phyloP scores from a whole-genome alignment of 2,329 filamentous ascomycete species.

The Colletotrichum paranaense region DNA sequence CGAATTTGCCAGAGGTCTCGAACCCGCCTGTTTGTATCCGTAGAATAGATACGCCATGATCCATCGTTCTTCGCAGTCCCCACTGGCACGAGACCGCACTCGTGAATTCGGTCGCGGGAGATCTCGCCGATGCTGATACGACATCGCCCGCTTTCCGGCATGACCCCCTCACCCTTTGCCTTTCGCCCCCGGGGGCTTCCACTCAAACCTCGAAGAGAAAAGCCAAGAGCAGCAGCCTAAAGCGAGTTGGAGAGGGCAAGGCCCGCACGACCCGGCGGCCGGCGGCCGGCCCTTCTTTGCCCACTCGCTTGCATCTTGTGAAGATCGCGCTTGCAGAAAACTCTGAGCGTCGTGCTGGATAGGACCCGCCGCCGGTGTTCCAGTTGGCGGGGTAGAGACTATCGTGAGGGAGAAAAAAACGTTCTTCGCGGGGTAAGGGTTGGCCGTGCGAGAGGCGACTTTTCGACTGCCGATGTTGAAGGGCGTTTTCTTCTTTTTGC shows the following conservation, averaged over 20 bases:
- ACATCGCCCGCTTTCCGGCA: slow-evolving; percentile 21
- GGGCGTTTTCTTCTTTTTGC: background rate
- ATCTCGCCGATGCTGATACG: slow-evolving; percentile 26
- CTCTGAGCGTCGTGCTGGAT: slow-evolving; percentile 2
- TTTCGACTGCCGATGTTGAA: background rate
- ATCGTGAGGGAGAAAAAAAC: background rate
- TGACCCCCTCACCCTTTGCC: background rate
- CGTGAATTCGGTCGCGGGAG: background rate
- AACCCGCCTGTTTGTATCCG: background rate
- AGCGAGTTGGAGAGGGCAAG: slow-evolving; percentile 11
- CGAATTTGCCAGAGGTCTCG: background rate
- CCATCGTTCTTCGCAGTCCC: background rate
- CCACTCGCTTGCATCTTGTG: slow-evolving; percentile 4
- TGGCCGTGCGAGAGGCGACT: background rate
- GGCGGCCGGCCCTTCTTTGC: background rate
- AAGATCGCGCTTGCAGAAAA: slow-evolving; percentile 7
- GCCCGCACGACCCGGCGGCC: background rate
- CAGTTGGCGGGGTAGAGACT: slow-evolving; percentile 29
- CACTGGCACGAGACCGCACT: background rate
- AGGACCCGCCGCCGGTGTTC: slow-evolving; percentile 17
- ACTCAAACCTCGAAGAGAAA: background rate
- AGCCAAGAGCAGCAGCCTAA: background rate
- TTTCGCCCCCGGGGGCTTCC: background rate
- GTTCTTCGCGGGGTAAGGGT: slow-evolving; percentile 8
- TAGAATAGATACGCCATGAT: background rate